phyloP scores from a whole-genome alignment of 768 basidiomycete genomes.

The Cystobasidium ongulense region DNA sequence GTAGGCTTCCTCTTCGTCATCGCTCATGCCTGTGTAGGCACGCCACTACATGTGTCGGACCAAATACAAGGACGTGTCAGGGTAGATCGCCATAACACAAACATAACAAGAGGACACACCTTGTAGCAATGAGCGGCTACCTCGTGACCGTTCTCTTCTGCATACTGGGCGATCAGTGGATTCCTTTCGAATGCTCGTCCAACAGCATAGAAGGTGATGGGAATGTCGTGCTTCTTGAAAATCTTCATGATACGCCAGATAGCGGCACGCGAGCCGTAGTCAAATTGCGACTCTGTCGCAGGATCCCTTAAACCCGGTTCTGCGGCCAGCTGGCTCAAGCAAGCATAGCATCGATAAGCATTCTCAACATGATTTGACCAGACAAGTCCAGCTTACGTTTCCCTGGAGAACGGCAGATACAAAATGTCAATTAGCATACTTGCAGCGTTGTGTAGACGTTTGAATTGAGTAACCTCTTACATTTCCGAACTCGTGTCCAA shows the following conservation, averaged over 20 bases:
- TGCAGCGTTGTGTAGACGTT: background rate
- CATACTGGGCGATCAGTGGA: slow-evolving; percentile 14
- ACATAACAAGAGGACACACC: background rate
- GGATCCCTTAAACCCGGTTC: background rate
- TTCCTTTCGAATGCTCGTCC: slow-evolving; percentile 42
- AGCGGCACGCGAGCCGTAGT: slow-evolving; percentile 42
- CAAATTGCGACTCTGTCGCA: slow-evolving; percentile 38
- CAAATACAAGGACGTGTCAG: background rate
- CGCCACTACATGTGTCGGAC: background rate
- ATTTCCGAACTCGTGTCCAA: background rate
- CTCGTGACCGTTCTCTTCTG: slow-evolving; percentile 37
- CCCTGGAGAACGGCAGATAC: background rate
- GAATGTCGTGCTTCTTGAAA: slow-evolving; percentile 40
- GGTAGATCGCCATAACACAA: no score
- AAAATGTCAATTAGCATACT: background rate
- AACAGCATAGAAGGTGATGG: slow-evolving; percentile 43
- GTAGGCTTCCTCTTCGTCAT: slow-evolving; percentile 32
- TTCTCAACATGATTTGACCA: background rate
- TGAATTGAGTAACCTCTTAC: background rate
- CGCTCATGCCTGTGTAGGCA: slow-evolving; percentile 6
- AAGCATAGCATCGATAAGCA: background rate
- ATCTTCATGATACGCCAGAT: slow-evolving; percentile 42
- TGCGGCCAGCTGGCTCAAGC: background rate
- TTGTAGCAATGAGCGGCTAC: slow-evolving; percentile 38
- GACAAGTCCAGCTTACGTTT: background rate